Evolutionary conservation across 2,329 filamentous ascomycete species (phyloP).

Genomic region (Ilyonectria sp.): DNA sequence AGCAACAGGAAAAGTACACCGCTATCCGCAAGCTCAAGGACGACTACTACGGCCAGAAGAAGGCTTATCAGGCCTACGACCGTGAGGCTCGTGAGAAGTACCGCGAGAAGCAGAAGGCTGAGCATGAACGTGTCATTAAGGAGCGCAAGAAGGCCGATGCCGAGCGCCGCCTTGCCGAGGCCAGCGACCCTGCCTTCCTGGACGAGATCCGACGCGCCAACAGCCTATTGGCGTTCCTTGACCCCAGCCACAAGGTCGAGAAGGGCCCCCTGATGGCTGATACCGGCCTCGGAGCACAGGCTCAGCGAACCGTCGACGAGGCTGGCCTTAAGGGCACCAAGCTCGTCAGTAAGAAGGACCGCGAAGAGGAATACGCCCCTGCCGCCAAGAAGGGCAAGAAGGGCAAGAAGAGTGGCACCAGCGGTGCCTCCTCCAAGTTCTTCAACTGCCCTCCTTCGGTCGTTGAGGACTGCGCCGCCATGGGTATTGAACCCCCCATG

Average conservation of each 20-base stretch:
- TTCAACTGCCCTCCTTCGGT: slow-evolving; percentile 93
- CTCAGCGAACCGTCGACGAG: slow-evolving; percentile 87
- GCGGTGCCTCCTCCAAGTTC: slow-evolving; percentile 64
- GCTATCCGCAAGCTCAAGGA: slow-evolving; percentile 92
- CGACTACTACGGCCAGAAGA: slow-evolving; percentile 85
- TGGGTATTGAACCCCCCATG: slow-evolving; percentile 91
- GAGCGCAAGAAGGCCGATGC: slow-evolving; percentile 84
- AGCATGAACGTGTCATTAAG: slow-evolving; percentile 81
- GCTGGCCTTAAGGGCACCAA: slow-evolving; percentile 88
- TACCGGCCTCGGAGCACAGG: slow-evolving; percentile 83
- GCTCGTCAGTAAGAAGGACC: slow-evolving; percentile 88
- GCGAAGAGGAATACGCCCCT: slow-evolving; percentile 88
- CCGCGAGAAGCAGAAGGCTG: slow-evolving; percentile 84
- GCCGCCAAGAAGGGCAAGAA: slow-evolving; percentile 90
- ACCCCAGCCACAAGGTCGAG: slow-evolving; percentile 79
- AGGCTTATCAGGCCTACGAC: slow-evolving; percentile 88
- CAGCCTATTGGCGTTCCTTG: slow-evolving; percentile 91
- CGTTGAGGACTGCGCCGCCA: slow-evolving; percentile 88
- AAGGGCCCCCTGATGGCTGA: slow-evolving; percentile 76
- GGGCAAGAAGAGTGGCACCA: slow-evolving; percentile 75
- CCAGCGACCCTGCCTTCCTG: slow-evolving; percentile 88
- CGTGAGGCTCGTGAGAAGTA: slow-evolving; percentile 83
- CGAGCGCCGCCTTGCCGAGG: slow-evolving; percentile 83
- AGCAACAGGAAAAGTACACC: slow-evolving; percentile 89
- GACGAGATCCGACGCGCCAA: slow-evolving; percentile 94